These are phyloP conservation scores for Chamaenerion angustifolium DNA, from an alignment of 345 rosid species.

Conservation along the genomic window DNA sequence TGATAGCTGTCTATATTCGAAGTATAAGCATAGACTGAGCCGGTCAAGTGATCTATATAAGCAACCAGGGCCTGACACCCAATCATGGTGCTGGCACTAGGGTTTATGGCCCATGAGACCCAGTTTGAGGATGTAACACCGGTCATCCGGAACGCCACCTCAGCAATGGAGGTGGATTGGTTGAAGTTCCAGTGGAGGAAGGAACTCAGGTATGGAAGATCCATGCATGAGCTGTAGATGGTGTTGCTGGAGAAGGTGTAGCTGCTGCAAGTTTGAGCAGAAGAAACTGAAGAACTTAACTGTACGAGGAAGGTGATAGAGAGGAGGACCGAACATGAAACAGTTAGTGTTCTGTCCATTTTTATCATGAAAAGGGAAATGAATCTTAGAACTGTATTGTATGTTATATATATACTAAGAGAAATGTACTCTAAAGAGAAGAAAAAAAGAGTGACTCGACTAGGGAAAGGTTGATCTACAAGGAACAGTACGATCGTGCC, in stretches of 20 bases:
- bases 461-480: no score
- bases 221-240: conserved; percentile 17
- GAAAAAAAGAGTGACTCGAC: no score
- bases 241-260: conserved; percentile 24
- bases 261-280: conserved; percentile 30
- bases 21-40: conserved; percentile 24
- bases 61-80: conserved; percentile 64
- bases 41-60: conserved; percentile 21
- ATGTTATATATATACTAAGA: no score
- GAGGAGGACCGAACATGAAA: no score
- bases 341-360: no score
- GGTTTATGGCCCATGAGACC: conserved; percentile 70
- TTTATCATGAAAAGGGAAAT: no score
- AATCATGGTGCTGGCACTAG: conserved; percentile 17
- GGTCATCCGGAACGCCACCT: conserved; percentile 40
- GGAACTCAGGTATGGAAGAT: conserved; percentile 33
- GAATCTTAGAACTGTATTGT: no score
- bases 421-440: no score
- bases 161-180: conserved; percentile 21
- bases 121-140: conserved; percentile 26
- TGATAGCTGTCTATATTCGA: neutral
- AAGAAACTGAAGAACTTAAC: conserved; percentile 9
- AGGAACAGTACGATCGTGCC: no score
- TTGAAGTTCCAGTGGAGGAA: conserved; percentile 56
- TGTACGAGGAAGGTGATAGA: neutral